phyloP scores from a whole-genome alignment of 768 basidiomycete species.

The Fomitopsis serialis region DNA sequence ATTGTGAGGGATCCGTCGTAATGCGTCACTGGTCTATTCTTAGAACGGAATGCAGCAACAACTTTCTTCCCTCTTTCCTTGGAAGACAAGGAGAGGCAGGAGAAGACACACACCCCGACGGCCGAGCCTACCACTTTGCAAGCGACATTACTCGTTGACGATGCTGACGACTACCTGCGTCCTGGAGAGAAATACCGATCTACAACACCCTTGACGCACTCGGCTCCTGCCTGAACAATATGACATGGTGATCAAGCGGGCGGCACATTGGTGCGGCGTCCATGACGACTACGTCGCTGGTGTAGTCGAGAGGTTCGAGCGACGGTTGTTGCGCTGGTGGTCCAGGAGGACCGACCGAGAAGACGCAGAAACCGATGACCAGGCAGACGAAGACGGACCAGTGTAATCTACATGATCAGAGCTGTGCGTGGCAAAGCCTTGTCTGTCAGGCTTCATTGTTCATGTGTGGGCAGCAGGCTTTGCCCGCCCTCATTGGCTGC shows the following conservation, averaged over 20 bases:
- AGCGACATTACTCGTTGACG: background rate
- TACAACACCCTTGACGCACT: constrained; percentile 64
- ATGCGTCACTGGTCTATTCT: too few species aligned
- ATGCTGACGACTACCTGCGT: constrained; percentile 18
- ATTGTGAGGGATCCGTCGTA: too few species aligned
- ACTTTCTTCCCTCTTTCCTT: constrained; percentile 14
- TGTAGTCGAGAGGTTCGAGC: constrained; percentile 64
- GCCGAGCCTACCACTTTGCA: constrained; percentile 5
- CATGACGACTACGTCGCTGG: constrained; percentile 42
- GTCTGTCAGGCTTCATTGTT: too few species aligned
- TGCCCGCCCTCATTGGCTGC: too few species aligned
- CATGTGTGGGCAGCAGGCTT: too few species aligned
- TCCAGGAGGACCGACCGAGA: constrained; percentile 14
- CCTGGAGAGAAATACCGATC: constrained; percentile 61
- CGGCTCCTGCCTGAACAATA: constrained; percentile 53
- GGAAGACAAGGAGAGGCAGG: background rate
- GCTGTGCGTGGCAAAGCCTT: background rate
- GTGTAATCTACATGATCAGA: background rate
- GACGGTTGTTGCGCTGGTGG: constrained; percentile 52
- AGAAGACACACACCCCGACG: background rate
- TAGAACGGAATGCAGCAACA: constrained; percentile 14
- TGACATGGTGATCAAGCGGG: constrained; percentile 44
- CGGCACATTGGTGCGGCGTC: constrained; percentile 52
- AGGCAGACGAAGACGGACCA: background rate
- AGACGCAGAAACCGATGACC: background rate